Evolutionary conservation across 192 early-diverging fungal species (phyloP).

Genomic region (Backusella psychrophila): DNA sequence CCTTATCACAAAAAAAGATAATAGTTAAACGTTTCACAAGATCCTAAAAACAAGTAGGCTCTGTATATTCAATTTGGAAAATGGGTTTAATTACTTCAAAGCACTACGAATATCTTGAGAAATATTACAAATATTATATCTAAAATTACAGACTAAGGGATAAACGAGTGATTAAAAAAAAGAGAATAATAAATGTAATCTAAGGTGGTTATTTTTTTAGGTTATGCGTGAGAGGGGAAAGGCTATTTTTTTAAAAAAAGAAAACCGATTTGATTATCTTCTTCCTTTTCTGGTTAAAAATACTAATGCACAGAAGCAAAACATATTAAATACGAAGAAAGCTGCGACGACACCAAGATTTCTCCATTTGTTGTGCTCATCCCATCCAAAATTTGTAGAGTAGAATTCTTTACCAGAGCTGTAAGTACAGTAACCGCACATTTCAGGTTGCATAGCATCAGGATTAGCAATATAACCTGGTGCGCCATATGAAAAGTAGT

Average conservation of each 20-base stretch:
- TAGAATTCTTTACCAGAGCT: slow-evolving; percentile 57
- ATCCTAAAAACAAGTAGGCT: neutral
- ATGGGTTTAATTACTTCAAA: neutral
- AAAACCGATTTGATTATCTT: slow-evolving; percentile 9
- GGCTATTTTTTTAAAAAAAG: neutral
- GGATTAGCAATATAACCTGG: slow-evolving; percentile 15
- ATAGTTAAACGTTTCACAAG: neutral
- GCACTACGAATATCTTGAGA: neutral
- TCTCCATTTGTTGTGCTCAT: slow-evolving; percentile 61
- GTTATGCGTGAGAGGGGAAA: neutral
- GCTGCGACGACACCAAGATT: slow-evolving; percentile 66
- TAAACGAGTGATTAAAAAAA: neutral
- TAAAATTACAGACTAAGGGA: neutral
- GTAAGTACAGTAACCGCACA: slow-evolving; percentile 66
- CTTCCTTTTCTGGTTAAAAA: slow-evolving; percentile 37
- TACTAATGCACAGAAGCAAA: slow-evolving; percentile 40
- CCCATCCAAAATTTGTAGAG: slow-evolving; percentile 42
- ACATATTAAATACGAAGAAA: slow-evolving; percentile 63
- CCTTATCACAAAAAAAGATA: slow-evolving; percentile 4
- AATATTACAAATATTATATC: neutral
- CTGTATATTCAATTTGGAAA: neutral
- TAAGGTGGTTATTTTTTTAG: neutral
- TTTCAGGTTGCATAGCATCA: slow-evolving; percentile 22
- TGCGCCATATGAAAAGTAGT: slow-evolving; percentile 9
- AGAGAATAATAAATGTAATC: neutral